Evolutionary conservation across 176 grass and related monocot genomes (phyloP).

Genomic region (Eleusine coracana): DNA sequence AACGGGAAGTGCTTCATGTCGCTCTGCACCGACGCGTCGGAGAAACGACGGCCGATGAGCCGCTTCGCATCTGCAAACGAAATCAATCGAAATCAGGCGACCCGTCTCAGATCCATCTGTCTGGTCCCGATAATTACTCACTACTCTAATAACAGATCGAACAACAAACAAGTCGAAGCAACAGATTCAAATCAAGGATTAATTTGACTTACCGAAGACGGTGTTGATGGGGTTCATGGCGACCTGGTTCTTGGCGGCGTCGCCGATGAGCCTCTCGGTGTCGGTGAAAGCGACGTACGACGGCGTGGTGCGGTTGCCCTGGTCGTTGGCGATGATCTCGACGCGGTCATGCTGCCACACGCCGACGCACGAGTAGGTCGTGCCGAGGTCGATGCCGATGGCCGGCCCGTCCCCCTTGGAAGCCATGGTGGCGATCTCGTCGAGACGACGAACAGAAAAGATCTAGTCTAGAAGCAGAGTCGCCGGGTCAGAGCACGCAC

Average conservation of each 20-base stretch:
- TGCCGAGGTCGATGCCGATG: conserved; percentile 92
- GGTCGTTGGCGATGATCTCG: conserved; percentile 91
- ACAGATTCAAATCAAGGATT: neutral
- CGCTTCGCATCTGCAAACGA: conserved; percentile 73
- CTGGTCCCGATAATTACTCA: too few relatives aligned
- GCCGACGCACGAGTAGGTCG: conserved; percentile 89
- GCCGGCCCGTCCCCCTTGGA: conserved; percentile 78
- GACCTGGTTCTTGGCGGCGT: conserved; percentile 90
- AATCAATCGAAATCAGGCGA: neutral
- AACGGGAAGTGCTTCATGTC: conserved; percentile 84
- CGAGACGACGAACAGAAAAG: neutral
- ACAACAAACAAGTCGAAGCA: neutral
- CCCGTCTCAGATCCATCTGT: conserved; percentile 12
- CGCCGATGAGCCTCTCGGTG: conserved; percentile 70
- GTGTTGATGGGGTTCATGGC: conserved; percentile 93
- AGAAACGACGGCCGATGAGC: conserved; percentile 78
- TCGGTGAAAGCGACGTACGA: conserved; percentile 85
- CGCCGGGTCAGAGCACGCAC: conserved; percentile 11
- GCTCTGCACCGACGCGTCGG: conserved; percentile 74
- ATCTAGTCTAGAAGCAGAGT: neutral
- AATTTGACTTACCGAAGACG: conserved; percentile 64
- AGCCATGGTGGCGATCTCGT: conserved; percentile 55
- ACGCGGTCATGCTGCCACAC: conserved; percentile 92
- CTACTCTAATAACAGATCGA: neutral
- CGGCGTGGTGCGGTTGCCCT: conserved; percentile 85